phyloP scores from a whole-genome alignment of 345 rosid species.

The Syzygium jambos region DNA sequence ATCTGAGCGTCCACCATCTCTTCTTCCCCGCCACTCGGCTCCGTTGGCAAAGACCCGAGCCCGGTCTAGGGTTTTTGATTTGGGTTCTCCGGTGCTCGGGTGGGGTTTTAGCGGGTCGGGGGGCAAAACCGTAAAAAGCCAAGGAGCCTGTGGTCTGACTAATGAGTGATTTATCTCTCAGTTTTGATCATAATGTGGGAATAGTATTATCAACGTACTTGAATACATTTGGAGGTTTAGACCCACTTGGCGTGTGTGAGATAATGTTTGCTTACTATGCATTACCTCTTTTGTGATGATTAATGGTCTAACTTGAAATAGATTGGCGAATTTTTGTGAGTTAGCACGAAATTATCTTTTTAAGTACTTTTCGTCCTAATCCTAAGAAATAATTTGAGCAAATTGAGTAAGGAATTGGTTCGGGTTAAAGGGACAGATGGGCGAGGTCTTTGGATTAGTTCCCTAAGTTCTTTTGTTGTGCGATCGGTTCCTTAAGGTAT shows the following conservation, averaged over 20 bases:
- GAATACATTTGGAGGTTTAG: background rate
- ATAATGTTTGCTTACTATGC: background rate
- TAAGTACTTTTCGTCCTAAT: background rate
- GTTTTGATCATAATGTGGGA: background rate
- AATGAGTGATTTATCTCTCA: background rate
- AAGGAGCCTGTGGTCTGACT: background rate
- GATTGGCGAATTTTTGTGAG: background rate
- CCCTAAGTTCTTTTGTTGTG: background rate
- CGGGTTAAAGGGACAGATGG: no score
- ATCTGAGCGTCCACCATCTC: conserved; percentile 40
- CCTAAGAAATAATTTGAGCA: background rate
- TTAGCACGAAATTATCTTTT: background rate
- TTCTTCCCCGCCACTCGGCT: background rate
- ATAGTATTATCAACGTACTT: no score
- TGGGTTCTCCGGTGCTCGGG: background rate
- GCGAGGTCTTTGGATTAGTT: background rate
- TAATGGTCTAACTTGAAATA: background rate
- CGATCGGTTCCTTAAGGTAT: background rate
- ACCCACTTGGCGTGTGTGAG: fast-evolving
- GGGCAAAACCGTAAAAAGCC: background rate
- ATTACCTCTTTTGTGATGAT: background rate
- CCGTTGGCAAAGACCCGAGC: background rate
- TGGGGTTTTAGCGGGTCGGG: background rate
- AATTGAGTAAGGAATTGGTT: no score
- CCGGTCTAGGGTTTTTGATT: background rate